These are phyloP conservation scores for Hawksworthiomyces lignivorus DNA, from an alignment of 2,329 filamentous ascomycete genomes.

Conservation along the genomic window DNA sequence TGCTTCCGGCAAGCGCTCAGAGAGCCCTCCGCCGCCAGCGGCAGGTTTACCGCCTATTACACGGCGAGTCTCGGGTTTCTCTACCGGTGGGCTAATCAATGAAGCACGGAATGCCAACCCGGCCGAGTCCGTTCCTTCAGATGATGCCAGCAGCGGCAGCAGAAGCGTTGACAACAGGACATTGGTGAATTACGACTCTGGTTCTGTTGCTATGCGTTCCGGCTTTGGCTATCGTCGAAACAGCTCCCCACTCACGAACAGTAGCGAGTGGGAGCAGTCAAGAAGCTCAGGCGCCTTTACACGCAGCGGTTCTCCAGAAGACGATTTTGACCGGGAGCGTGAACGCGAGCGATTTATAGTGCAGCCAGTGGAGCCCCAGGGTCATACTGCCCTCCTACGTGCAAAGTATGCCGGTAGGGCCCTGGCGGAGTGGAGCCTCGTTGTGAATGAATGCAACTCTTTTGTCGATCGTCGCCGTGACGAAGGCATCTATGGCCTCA, in stretches of 20 bases:
- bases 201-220: not conserved
- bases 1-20: conserved; percentile 21
- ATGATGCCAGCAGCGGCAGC: conserved; percentile 9
- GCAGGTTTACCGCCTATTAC: conserved; percentile 35
- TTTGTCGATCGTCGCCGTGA: conserved; percentile 70
- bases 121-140: conserved; percentile 7
- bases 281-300: not conserved
- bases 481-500: conserved; percentile 61
- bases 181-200: not conserved
- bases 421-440: conserved; percentile 68
- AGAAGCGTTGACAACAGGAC: conserved; percentile 8
- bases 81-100: conserved; percentile 38
- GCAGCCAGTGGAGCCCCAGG: conserved; percentile 38
- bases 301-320: not conserved
- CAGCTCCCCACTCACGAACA: conserved; percentile 1
- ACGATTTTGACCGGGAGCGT: conserved; percentile 15
- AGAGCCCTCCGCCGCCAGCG: conserved; percentile 30
- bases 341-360: conserved; percentile 22
- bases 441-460: conserved; percentile 71
- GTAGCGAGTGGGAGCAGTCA: conserved; percentile 4
- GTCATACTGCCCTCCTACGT: conserved; percentile 33
- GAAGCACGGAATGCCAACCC: conserved; percentile 42
- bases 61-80: conserved; percentile 39
- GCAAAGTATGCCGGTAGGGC: conserved; percentile 62
- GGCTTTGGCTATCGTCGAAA: not conserved